These are phyloP conservation scores for Buxus sempervirens DNA, from an alignment of 164 flowering plant genomes.

Conservation along the genomic window DNA sequence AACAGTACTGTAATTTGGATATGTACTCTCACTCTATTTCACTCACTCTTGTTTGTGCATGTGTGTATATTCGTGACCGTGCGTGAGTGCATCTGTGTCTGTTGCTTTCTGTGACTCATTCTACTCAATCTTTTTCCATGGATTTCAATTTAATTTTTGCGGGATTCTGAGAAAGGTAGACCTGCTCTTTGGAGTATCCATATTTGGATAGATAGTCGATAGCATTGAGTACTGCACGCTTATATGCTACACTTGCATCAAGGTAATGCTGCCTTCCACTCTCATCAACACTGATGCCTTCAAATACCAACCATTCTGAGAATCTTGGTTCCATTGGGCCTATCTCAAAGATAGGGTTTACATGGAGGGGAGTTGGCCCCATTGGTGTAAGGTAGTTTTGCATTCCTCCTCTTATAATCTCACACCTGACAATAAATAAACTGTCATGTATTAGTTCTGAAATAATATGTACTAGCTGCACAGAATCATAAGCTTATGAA, in stretches of 20 bases:
- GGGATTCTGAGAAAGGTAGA: conserved; percentile 13
- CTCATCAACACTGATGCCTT: conserved; percentile 97
- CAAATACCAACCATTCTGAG: conserved; percentile 97
- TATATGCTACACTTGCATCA: conserved; percentile 86
- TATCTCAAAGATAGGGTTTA: conserved; percentile 93
- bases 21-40: too few relatives aligned
- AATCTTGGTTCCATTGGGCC: conserved; percentile 94
- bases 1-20: neutral
- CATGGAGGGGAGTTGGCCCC: conserved; percentile 96
- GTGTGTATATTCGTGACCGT: too few relatives aligned
- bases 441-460: neutral
- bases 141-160: neutral
- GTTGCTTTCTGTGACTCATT: too few relatives aligned
- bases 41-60: too few relatives aligned
- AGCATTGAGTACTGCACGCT: conserved; percentile 92
- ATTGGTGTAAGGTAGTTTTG: conserved; percentile 88
- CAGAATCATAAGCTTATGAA: neutral
- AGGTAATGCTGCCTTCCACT: conserved; percentile 88
- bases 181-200: conserved; percentile 96
- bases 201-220: conserved; percentile 86
- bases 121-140: neutral
- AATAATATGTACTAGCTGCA: neutral
- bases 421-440: conserved; percentile 50
- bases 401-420: conserved; percentile 89
- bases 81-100: too few relatives aligned